Percentiles rank a stretch among this genome's conserved stretches.
These are phyloP conservation scores for Acaromyces ingoldii DNA, from an alignment of 1,284 basidiomycete species.

Conservation along the genomic window DNA sequence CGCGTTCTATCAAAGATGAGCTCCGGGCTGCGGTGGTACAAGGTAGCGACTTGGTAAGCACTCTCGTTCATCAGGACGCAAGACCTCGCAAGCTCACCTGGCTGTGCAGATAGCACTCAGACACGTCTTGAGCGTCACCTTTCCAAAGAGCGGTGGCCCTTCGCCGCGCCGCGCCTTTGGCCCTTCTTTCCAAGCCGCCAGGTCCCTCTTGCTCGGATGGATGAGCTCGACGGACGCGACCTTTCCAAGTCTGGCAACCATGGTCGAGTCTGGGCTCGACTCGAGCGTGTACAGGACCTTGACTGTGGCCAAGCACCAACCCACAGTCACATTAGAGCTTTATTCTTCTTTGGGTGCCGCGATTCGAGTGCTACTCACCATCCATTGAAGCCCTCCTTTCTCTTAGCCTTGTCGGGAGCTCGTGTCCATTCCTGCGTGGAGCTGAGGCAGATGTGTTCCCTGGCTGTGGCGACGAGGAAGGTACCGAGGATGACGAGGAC, in stretches of 20 bases:
- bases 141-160: constrained; percentile 32
- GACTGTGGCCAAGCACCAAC: too few species aligned
- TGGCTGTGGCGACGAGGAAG: not conserved
- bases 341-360: too few species aligned
- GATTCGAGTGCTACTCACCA: not conserved
- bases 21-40: constrained; percentile 30
- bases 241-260: constrained; percentile 36
- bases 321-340: too few species aligned
- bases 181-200: constrained; percentile 9
- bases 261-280: constrained; percentile 38
- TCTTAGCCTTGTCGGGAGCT: not conserved
- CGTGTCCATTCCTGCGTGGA: not conserved
- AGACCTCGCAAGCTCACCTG: constrained; percentile 9
- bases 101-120: constrained; percentile 46
- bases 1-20: constrained; percentile 36
- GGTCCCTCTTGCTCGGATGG: not conserved
- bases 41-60: not conserved
- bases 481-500: not conserved
- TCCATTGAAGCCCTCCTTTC: not conserved
- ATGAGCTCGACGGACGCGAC: constrained; percentile 33
- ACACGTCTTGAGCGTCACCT: constrained; percentile 43
- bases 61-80: too few species aligned
- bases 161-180: constrained; percentile 6
- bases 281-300: constrained; percentile 49
- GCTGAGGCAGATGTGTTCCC: not conserved